These are phyloP conservation scores for Vanderwaltozyma yarrowii DNA, from an alignment of 805 yeast species.

Conservation along the genomic window DNA sequence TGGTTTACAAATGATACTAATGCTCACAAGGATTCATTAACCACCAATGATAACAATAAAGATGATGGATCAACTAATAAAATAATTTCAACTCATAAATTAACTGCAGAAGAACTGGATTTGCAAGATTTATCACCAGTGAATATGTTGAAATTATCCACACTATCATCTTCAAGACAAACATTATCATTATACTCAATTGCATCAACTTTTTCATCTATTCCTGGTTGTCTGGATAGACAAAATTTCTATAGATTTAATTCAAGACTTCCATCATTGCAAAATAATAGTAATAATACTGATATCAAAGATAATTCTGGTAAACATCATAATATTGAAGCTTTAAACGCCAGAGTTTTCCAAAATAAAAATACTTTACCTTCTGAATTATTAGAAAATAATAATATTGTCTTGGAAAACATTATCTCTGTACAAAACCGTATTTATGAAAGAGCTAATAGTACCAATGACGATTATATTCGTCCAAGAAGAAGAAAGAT, in stretches of 20 bases:
- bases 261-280: conserved; percentile 25
- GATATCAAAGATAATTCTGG: too few species aligned
- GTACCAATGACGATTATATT: conserved; percentile 18
- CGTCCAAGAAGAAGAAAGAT: conserved; percentile 26
- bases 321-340: too few species aligned
- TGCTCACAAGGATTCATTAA: too few species aligned
- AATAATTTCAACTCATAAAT: background rate
- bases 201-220: conserved; percentile 30
- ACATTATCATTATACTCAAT: conserved; percentile 67
- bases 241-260: conserved; percentile 26
- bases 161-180: conserved; percentile 64
- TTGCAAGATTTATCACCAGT: conserved; percentile 46
- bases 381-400: conserved; percentile 14
- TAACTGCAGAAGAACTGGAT: conserved; percentile 17
- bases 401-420: conserved; percentile 17
- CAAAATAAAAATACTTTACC: conserved; percentile 17
- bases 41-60: background rate
- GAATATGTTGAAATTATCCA: conserved; percentile 54
- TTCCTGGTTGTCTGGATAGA: conserved; percentile 28
- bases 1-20: conserved; percentile 16
- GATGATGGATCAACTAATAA: background rate
- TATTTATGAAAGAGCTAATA: conserved; percentile 18
- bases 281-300: too few species aligned
- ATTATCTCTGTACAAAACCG: conserved; percentile 26
- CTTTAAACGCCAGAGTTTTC: too few species aligned